A percentile compares a stretch with the other conserved stretches of the same genome.
Evolutionary conservation across 1,139 yeast genomes (phyloP).

Genomic region (Candida neerlandica): DNA sequence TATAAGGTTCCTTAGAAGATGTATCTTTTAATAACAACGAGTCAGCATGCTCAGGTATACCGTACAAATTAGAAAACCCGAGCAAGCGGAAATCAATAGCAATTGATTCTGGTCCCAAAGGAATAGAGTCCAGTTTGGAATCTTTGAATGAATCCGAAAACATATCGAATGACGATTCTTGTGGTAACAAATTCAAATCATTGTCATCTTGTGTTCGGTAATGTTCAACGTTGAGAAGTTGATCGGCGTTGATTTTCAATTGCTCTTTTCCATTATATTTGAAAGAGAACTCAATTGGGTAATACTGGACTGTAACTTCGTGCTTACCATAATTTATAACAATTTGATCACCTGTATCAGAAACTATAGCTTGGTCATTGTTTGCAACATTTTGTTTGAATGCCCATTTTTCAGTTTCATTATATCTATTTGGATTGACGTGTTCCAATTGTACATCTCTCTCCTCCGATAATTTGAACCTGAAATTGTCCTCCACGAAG

Average conservation of each 20-base stretch:
- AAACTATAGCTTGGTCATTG: conserved; percentile 9
- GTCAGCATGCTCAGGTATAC: conserved; percentile 96
- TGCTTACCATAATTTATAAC: conserved; percentile 46
- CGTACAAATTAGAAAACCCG: conserved; percentile 69
- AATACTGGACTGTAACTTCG: conserved; percentile 41
- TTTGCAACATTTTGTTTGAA: conserved; percentile 25
- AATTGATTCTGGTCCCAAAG: conserved; percentile 89
- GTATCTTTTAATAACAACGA: conserved; percentile 74
- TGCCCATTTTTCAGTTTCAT: conserved; percentile 64
- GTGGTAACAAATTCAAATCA: conserved; percentile 45
- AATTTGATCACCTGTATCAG: not conserved
- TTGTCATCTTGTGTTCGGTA: conserved; percentile 50
- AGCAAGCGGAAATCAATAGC: conserved; percentile 74
- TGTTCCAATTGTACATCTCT: conserved; percentile 28
- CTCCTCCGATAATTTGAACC: conserved; percentile 51
- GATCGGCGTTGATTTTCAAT: conserved; percentile 65
- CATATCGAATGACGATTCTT: conserved; percentile 60
- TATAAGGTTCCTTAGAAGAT: conserved; percentile 62
- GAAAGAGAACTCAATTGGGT: conserved; percentile 58
- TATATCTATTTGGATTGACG: conserved; percentile 51
- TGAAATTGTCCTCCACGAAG: conserved; percentile 49
- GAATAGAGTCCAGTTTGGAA: conserved; percentile 58
- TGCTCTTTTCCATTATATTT: conserved; percentile 46
- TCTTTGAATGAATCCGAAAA: conserved; percentile 65
- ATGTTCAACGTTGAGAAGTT: conserved; percentile 79